Conservation (phyloP, 2,329 filamentous ascomycete genomes). For the Scedosporium minutisporum region DNA sequence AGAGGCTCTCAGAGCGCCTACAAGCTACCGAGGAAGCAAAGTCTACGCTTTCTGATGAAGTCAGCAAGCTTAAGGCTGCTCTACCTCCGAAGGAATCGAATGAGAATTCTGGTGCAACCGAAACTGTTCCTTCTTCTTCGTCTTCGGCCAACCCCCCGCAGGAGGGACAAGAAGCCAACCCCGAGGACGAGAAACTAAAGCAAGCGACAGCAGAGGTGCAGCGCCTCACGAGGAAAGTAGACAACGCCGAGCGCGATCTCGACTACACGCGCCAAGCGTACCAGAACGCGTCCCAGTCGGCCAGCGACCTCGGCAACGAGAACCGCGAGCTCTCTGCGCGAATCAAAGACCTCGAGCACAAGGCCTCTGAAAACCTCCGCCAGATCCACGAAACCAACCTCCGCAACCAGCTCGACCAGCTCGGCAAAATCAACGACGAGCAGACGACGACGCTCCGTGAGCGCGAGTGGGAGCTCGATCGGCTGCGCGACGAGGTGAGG, state of each 20-base stretch:
- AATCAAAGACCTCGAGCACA: slow-evolving; percentile 29
- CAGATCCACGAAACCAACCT: slow-evolving; percentile 38
- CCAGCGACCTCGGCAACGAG: slow-evolving; percentile 33
- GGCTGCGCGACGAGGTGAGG: slow-evolving; percentile 37
- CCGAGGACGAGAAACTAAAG: slow-evolving; percentile 8
- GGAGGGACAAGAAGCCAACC: slow-evolving; percentile 1
- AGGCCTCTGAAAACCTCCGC: slow-evolving; percentile 34
- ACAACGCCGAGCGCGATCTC: slow-evolving; percentile 35
- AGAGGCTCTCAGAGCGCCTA: slow-evolving; percentile 18
- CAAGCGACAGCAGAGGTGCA: slow-evolving; percentile 12
- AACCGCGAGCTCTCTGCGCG: slow-evolving; percentile 34
- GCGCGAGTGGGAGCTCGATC: slow-evolving; percentile 40
- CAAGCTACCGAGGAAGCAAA: slow-evolving; percentile 26
- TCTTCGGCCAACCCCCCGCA: not conserved
- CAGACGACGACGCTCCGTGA: slow-evolving; percentile 34
- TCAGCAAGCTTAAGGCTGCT: slow-evolving; percentile 6
- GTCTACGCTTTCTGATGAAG: slow-evolving; percentile 23
- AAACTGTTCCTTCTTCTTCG: not conserved
- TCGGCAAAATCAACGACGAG: slow-evolving; percentile 29
- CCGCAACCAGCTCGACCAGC: slow-evolving; percentile 21
- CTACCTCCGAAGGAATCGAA: not conserved
- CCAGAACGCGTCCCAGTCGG: slow-evolving; percentile 44
- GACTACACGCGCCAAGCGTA: slow-evolving; percentile 51
- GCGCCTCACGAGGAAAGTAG: slow-evolving; percentile 30
- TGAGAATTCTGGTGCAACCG: not conserved